Base-by-base conservation (phyloP, 805 yeast genomes). In the Saccharomycopsis malanga region DNA sequence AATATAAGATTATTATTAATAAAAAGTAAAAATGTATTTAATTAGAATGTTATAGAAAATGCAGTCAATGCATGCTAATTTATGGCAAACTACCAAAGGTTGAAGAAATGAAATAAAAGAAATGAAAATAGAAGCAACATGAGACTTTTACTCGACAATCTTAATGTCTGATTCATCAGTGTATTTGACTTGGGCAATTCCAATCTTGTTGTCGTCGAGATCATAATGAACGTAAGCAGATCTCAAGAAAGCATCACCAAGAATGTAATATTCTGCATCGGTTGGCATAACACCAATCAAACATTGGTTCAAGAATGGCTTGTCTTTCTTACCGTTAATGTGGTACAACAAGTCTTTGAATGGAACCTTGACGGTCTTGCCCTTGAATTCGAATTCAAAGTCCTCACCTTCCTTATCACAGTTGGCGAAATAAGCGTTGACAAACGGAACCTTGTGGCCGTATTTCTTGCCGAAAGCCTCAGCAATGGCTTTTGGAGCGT, bases 201-300 rank as follows among this genome's bases (percentile, higher is more conserved):
- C 71, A 23, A 75, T 57, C 44, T 68, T 65, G 24, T 61, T 55
- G 34, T 63, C 63, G 21, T 72, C 79, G 39, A 78, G 57, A 58
- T 79, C 81, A 50, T 69, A 79, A 41, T 76, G 79, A 37, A 72
- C 67, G 55, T 78, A 78, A 1, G 76, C 75, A 27, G 71, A 61
- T 52, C 74, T 66, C 50, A 79, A 58, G 61, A 79, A 73, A 9
- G 72, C 63, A 58, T 77, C 82, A 45, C 84, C 85, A 14, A 77
- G 60, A 9, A 71, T 69, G 50, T 67, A 61, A 4, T 63, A 53
- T 30, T 65, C 65, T 45, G 62, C 64, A 30, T 61, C 63, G 7
- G 68, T 56, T 2, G 60, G 53, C 27, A 64, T 52, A 6, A 76
- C 52, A 12, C 76, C 79, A 36, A 77, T 55, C 12, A 69, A 70